Evolutionary conservation across 2,329 filamentous ascomycete genomes (phyloP), one percentile per base, ranked within the genome.

Genomic region (Exophiala oligosperma): DNA sequence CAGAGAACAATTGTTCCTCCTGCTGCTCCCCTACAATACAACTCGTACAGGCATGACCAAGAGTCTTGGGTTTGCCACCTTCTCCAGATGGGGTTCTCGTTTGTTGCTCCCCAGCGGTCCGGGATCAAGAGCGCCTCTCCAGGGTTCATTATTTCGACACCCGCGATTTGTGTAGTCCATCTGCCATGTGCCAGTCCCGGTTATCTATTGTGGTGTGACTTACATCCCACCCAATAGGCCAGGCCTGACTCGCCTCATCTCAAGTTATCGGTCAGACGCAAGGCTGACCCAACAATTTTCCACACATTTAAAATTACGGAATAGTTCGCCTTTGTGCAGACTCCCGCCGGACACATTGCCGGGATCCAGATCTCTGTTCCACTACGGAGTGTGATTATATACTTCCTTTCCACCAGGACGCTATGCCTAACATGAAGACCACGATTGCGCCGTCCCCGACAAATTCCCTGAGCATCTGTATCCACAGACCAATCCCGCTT

Each of bases 401-500:
- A 41, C 53, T 61, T 55, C 67, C 67, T 54, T 64, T 70, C 76
- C 69, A 71, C 68, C 77, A 78, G 54, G 69, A 71, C 44, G 71
- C 73, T 62, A 75, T 66, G 4, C 77, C 77, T 55, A 80, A 67
- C 28, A 76, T 64, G 64, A 79, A 79, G 17, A 80, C 61, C 41
- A 76, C 70, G 24, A 80, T 68, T 54, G 74, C 75, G 2, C 75
- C 77, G 67, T 80, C 76, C 40, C 73, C 70, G 23, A 76, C 63
- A 21, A 77, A 62, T 61, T 76, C 72, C 56, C 66, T 72, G 37
- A 73, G 58, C 51, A 77, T 50, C 60, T 76, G 72, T 32, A 77
- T 61, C 62, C 69, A 74, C 60, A 71, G 59, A 35, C 70, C 56
- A 50, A 66, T 53, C 65, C 61, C 48, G 71, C 70, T 60, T 66